Percentiles rank a stretch among this genome's conserved stretches.
phyloP scores from a whole-genome alignment of 2,329 filamentous ascomycete genomes.

The Venturia carpophila region DNA sequence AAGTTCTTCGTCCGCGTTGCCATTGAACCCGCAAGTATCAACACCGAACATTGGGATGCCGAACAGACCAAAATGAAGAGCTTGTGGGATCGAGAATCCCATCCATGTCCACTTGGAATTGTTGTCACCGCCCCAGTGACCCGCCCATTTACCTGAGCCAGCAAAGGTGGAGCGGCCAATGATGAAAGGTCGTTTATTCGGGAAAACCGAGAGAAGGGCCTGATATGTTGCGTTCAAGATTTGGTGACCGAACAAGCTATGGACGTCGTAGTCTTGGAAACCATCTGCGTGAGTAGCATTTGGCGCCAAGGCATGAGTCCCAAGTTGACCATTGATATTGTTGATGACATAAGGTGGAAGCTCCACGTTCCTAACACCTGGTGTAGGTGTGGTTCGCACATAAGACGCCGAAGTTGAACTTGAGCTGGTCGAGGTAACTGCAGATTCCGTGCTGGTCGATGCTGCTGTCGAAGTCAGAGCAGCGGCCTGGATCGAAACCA shows the following conservation, averaged over 20 bases:
- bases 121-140: conserved; percentile 45
- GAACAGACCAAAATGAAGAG: conserved; percentile 64
- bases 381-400: conserved; percentile 52
- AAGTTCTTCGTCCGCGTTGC: conserved; percentile 59
- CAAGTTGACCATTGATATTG: conserved; percentile 64
- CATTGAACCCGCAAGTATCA: conserved; percentile 55
- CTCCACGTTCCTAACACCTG: conserved; percentile 59
- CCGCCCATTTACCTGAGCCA: conserved; percentile 65
- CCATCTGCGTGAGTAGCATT: conserved; percentile 72
- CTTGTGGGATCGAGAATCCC: conserved; percentile 70
- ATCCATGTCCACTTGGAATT: conserved; percentile 63
- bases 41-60: conserved; percentile 68
- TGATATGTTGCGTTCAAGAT: conserved; percentile 71
- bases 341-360: conserved; percentile 71
- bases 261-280: conserved; percentile 69
- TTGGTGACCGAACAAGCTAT: conserved; percentile 63
- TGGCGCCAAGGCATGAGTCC: conserved; percentile 63
- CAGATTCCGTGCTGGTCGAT: conserved; percentile 25
- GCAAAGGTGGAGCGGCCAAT: conserved; percentile 77
- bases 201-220: conserved; percentile 56
- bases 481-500: conserved; percentile 44
- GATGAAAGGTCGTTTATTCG: conserved; percentile 69
- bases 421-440: conserved; percentile 18
- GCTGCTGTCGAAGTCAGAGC: conserved; percentile 21
- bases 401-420: conserved; percentile 36